Percentiles rank a stretch among this genome's conserved stretches.
Conservation (phyloP, 176 grass and related monocot species). For the Carex kokanica region DNA sequence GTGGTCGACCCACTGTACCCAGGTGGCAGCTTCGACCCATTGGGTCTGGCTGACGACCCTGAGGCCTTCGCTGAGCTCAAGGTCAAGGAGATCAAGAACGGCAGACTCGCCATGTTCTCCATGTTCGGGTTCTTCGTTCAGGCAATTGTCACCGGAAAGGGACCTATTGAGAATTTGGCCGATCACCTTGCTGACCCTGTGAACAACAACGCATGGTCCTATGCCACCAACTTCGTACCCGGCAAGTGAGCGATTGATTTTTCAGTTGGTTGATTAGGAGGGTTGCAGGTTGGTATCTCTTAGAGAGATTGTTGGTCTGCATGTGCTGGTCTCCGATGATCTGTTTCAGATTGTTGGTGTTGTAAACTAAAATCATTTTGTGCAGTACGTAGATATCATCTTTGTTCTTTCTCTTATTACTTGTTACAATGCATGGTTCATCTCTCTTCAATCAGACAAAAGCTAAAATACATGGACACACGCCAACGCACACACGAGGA, state of each 20-base stretch:
- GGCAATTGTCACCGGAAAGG: constrained; percentile 81
- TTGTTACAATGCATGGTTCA: neutral
- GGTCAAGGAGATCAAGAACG: constrained; percentile 50
- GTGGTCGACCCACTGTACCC: constrained; percentile 65
- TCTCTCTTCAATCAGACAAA: neutral
- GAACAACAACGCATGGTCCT: constrained; percentile 81
- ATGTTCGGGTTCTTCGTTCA: constrained; percentile 83
- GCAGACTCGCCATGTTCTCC: constrained; percentile 55
- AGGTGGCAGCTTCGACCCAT: constrained; percentile 63
- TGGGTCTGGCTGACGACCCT: constrained; percentile 65
- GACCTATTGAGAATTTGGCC: constrained; percentile 68
- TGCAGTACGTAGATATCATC: constrained; percentile 20
- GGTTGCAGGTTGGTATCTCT: neutral
- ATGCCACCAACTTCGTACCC: constrained; percentile 83
- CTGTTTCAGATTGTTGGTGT: constrained; percentile 30
- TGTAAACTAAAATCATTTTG: constrained; percentile 28
- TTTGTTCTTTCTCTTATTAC: constrained; percentile 6
- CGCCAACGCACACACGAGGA: neutral
- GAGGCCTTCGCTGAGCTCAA: constrained; percentile 74
- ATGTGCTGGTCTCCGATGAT: constrained; percentile 5
- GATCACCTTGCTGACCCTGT: constrained; percentile 73
- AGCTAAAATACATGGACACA: neutral
- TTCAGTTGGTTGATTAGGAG: neutral
- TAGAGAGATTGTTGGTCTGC: neutral
- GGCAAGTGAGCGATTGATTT: constrained; percentile 32